Evolutionary conservation across 768 basidiomycete species (phyloP), one percentile per base, ranked within the genome.

Genomic region (Boletus rubroflammeus): DNA sequence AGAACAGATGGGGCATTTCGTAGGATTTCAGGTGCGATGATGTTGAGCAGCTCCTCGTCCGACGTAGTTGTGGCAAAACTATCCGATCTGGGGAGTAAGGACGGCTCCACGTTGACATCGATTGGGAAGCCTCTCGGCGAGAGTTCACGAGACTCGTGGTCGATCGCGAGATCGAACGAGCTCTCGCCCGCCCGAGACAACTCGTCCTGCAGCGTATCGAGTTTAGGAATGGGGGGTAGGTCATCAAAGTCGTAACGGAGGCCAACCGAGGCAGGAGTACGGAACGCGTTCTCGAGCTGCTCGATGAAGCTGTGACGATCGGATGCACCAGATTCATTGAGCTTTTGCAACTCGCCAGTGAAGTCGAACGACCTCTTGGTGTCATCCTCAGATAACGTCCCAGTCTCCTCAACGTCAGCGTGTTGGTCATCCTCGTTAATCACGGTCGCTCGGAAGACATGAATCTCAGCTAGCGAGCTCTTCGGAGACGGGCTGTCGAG

Each of bases 301-400:
- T 90, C 88, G 4, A 92, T 85, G 63, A 93, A 93, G 68, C 89
- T 91, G 13, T 69, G 75, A 10, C 88, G 73, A 62, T 89, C 83
- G 1, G 83, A 84, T 1, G 63, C 87, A 32, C 86, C 85, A 6
- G 82, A 84, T 60, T 88, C 84, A 50, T 86, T 84, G 46, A 92
- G 75, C 61, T 74, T 83, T 67, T 78, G 72, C 49, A 92, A 69
- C 67, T 91, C 90, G 36, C 85, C 87, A 0, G 90, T 93, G 63
- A 92, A 93, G 62, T 93, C 90, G 56, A 92, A 93, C 1, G 84
- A 87, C 61, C 80, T 86, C 72, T 85, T 89, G 0, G 89, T 91
- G 57, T 86, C 81, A 49, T 81, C 81, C 50, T 84, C 83, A 14
- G 81, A 83, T 13, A 74, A 72, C 35, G 65, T 50, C 3, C 57